A percentile compares a stretch with the other conserved stretches of the same genome.
phyloP scores from a whole-genome alignment of 441 rosid genomes.

The Breynia disticha region DNA sequence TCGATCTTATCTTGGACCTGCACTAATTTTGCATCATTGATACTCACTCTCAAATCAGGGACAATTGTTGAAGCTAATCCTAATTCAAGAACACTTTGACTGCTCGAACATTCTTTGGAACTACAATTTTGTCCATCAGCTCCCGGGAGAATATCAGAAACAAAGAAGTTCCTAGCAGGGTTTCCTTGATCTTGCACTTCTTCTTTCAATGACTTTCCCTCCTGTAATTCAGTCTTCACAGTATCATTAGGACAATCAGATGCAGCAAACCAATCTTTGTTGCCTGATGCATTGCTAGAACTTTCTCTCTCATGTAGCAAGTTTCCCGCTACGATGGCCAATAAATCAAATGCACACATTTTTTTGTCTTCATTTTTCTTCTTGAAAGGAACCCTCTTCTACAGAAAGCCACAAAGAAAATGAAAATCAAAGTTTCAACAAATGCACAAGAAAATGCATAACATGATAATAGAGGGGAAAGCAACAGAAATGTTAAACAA shows the following conservation, averaged over 20 bases:
- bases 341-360: conserved; percentile 54
- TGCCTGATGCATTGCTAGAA: conserved; percentile 16
- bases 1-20: conserved; percentile 35
- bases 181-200: conserved; percentile 23
- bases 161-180: conserved; percentile 15
- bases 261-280: conserved; percentile 23
- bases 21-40: conserved; percentile 27
- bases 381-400: conserved; percentile 52
- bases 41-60: conserved; percentile 33
- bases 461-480: not conserved
- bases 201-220: conserved; percentile 13
- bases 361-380: conserved; percentile 37
- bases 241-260: conserved; percentile 11
- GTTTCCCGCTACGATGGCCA: conserved; percentile 71
- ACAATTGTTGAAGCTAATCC: conserved; percentile 36
- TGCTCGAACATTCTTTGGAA: conserved; percentile 24
- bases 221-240: conserved; percentile 18
- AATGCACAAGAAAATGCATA: conserved; percentile 5
- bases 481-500: not conserved
- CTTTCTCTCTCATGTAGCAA: conserved; percentile 32
- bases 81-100: conserved; percentile 26
- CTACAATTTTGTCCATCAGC: conserved; percentile 23
- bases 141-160: conserved; percentile 27
- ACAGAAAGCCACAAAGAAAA: conserved; percentile 11
- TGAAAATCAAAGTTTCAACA: conserved; percentile 5